Evolutionary conservation across 2,329 filamentous ascomycete genomes (phyloP).

Genomic region (Cytospora schulzeri): DNA sequence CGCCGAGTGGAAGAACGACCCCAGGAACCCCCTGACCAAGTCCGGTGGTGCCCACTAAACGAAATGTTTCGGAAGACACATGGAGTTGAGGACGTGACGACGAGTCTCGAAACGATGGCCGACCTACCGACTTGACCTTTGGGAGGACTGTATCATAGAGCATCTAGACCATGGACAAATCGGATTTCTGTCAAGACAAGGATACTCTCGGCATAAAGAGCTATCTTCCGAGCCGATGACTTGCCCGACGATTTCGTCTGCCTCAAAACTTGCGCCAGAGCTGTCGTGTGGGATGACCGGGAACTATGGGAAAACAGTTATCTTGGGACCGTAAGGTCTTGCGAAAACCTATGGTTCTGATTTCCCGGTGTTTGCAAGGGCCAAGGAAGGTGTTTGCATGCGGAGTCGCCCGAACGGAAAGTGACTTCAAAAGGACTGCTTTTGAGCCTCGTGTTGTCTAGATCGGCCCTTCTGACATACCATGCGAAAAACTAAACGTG

Average conservation of each 20-base stretch:
- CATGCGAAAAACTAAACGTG: background rate
- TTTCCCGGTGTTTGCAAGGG: background rate
- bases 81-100: background rate
- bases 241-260: background rate
- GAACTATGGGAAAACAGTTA: background rate
- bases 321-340: background rate
- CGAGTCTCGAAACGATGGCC: constrained; percentile 8
- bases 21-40: constrained; percentile 74
- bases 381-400: background rate
- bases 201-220: background rate
- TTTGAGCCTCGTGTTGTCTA: background rate
- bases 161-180: constrained; percentile 24
- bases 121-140: background rate
- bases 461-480: background rate
- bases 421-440: background rate
- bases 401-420: background rate
- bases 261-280: background rate
- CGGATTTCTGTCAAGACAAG: constrained; percentile 2
- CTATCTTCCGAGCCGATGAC: background rate
- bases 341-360: background rate
- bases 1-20: constrained; percentile 96
- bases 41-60: constrained; percentile 48
- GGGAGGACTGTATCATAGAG: constrained; percentile 24
- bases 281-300: background rate
- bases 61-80: background rate